Evolutionary conservation across 1,139 yeast genomes (phyloP).

Genomic region (Kurtzmaniella natalensis): DNA sequence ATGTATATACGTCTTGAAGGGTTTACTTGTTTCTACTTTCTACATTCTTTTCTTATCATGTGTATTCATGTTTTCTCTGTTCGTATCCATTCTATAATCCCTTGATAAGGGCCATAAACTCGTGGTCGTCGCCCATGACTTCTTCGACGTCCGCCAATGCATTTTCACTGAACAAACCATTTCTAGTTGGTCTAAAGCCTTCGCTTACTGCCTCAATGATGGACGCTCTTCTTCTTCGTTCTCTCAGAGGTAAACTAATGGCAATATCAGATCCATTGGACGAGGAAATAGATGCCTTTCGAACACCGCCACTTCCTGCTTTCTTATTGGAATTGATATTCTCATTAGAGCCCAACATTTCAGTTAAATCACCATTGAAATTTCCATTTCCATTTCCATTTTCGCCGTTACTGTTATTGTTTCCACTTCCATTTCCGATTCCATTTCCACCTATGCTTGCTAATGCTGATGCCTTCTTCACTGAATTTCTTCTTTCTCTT

Average conservation of each 20-base stretch:
- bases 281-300: constrained; percentile 8
- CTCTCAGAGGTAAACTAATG: constrained; percentile 20
- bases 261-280: constrained; percentile 11
- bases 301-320: constrained; percentile 13
- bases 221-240: constrained; percentile 51
- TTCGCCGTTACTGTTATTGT: neutral
- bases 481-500: constrained; percentile 10
- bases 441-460: constrained; percentile 12
- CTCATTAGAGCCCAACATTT: no score
- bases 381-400: no score
- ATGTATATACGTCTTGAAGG: no score
- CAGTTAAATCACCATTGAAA: no score
- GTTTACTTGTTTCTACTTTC: no score
- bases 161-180: constrained; percentile 70
- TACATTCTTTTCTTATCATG: no score
- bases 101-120: constrained; percentile 42
- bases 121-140: constrained; percentile 43
- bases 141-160: constrained; percentile 71
- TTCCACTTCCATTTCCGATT: neutral
- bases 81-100: constrained; percentile 22
- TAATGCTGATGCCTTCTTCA: constrained; percentile 25
- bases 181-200: constrained; percentile 67
- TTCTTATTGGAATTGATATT: constrained; percentile 12
- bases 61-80: no score
- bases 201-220: constrained; percentile 72